A percentile compares a stretch with the other conserved stretches of the same genome.
Conservation (phyloP, 202 grass and related monocot genomes). For the Miscanthus sacchariflorus region DNA sequence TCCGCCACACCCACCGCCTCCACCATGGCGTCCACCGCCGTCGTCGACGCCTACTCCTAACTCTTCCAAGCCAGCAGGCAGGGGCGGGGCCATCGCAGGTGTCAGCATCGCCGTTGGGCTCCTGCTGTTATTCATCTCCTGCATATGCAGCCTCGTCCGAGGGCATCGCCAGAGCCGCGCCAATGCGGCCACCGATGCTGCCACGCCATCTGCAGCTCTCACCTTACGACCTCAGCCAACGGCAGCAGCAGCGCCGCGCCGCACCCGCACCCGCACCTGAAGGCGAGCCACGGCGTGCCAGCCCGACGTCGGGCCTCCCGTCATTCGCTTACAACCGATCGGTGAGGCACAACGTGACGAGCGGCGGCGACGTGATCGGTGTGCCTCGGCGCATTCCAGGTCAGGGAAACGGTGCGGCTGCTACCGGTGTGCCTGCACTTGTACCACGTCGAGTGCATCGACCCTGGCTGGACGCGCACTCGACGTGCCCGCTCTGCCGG, state of each 20-base stretch:
- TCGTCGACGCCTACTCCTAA: background rate
- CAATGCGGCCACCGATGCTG: background rate
- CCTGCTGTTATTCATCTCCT: background rate
- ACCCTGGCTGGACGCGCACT: conserved; percentile 45
- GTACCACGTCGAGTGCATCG: conserved; percentile 54
- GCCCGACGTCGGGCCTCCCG: background rate
- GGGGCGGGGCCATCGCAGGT: background rate
- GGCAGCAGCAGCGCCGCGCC: background rate
- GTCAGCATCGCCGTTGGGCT: background rate
- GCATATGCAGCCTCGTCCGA: background rate
- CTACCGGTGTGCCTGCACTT: conserved; percentile 47
- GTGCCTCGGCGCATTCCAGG: conserved; percentile 39
- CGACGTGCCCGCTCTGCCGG: conserved; percentile 50
- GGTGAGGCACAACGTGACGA: background rate
- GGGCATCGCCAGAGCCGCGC: background rate
- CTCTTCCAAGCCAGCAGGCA: background rate
- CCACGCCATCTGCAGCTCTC: background rate
- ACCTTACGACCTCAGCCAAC: background rate
- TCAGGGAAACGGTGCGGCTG: conserved; percentile 43
- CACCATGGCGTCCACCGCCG: background rate
- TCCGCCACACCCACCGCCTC: background rate
- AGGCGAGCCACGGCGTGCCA: background rate
- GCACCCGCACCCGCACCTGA: background rate
- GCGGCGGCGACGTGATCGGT: conserved; percentile 29
- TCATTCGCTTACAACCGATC: conserved; percentile 38